Percentiles rank a stretch among this genome's conserved stretches.
Conservation (phyloP, 1,284 basidiomycete genomes). For the Tremellales sp. region DNA sequence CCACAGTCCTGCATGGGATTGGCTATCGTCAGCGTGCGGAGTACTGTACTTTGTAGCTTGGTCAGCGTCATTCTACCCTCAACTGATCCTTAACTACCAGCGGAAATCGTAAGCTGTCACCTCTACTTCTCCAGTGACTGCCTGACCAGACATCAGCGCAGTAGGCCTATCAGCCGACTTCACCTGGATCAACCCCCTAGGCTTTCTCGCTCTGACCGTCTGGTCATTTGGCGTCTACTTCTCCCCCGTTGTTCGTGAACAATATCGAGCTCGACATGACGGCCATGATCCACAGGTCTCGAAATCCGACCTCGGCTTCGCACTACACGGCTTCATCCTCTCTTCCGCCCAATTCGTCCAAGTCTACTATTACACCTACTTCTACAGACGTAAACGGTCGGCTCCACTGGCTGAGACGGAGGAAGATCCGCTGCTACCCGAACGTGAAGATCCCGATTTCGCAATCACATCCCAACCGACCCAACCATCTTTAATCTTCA, state of each 20-base stretch:
- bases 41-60: slow-evolving; percentile 46
- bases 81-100: slow-evolving; percentile 47
- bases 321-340: slow-evolving; percentile 43
- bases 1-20: neutral
- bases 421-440: slow-evolving; percentile 1
- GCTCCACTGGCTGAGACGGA: neutral
- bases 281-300: slow-evolving; percentile 49
- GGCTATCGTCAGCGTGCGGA: slow-evolving; percentile 27
- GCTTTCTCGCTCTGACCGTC: slow-evolving; percentile 46
- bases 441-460: neutral
- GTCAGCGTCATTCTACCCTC: slow-evolving; percentile 51
- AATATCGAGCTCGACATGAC: slow-evolving; percentile 47
- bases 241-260: slow-evolving; percentile 34
- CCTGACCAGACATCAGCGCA: slow-evolving; percentile 20
- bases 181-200: slow-evolving; percentile 49
- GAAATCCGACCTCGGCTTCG: slow-evolving; percentile 49
- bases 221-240: slow-evolving; percentile 47
- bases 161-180: slow-evolving; percentile 50
- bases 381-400: neutral
- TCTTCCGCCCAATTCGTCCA: slow-evolving; percentile 30
- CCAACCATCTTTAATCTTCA: slow-evolving; percentile 15
- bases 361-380: slow-evolving; percentile 25
- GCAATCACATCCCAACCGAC: neutral
- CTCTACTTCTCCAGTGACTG: neutral
- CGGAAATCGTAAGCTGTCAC: slow-evolving; percentile 40